These are phyloP conservation scores for Pseudocercospora pini-densiflorae DNA, from an alignment of 2,329 filamentous ascomycete species.

Conservation along the genomic window DNA sequence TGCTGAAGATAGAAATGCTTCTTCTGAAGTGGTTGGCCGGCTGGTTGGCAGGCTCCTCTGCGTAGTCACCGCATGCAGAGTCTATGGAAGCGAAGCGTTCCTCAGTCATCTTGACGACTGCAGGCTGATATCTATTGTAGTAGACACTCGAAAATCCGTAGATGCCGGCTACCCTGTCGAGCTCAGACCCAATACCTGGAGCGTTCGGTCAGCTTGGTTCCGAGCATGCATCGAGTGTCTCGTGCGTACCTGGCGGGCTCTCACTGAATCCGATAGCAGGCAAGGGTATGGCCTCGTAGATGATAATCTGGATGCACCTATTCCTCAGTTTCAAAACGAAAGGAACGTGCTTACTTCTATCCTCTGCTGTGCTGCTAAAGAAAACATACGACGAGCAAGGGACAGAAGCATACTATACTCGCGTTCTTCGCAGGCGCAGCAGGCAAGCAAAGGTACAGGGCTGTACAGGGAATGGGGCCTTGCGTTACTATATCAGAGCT, in stretches of 20 bases:
- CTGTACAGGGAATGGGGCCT: constrained; percentile 1
- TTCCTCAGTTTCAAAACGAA: neutral
- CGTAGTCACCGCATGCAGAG: neutral
- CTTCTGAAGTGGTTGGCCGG: constrained; percentile 27
- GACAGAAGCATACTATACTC: neutral
- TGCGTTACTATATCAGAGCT: constrained; percentile 10
- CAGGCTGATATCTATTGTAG: neutral
- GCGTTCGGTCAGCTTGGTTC: neutral
- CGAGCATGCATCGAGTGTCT: constrained; percentile 5
- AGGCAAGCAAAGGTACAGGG: constrained; percentile 1
- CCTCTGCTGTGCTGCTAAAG: neutral
- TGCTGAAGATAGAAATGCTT: constrained; percentile 44
- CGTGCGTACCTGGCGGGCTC: neutral
- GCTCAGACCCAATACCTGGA: constrained; percentile 4
- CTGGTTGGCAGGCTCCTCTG: constrained; percentile 3
- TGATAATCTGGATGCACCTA: neutral
- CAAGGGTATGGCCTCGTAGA: neutral
- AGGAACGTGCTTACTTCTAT: constrained; percentile 1
- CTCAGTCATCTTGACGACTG: constrained; percentile 1
- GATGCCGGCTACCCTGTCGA: constrained; percentile 6
- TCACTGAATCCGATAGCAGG: neutral
- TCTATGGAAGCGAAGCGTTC: neutral
- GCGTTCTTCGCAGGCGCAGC: constrained; percentile 1
- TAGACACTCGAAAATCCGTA: neutral
- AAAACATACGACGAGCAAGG: constrained; percentile 1